Percentiles rank a stretch among this genome's conserved stretches.
Evolutionary conservation across 441 rosid species (phyloP).

Genomic region (Hura crepitans): DNA sequence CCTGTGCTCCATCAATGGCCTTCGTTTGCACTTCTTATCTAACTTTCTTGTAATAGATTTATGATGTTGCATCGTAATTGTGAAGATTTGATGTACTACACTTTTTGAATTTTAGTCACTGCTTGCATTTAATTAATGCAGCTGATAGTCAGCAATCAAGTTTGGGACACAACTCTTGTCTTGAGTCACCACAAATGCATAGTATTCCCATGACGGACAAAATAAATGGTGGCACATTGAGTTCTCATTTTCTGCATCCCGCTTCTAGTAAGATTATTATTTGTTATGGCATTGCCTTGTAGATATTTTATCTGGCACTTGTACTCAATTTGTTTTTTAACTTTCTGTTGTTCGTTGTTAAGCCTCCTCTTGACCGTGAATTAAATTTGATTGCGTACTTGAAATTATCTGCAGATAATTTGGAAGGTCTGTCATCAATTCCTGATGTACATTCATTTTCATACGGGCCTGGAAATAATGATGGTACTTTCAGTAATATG

Average conservation of each 20-base stretch:
- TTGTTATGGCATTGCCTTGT: background rate
- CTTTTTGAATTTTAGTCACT: slow-evolving; percentile 19
- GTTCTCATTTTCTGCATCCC: slow-evolving; percentile 29
- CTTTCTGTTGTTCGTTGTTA: background rate
- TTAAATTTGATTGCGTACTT: slow-evolving; percentile 22
- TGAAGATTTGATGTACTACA: background rate
- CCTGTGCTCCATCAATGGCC: background rate
- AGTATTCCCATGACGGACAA: slow-evolving; percentile 28
- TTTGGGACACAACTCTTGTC: slow-evolving; percentile 34
- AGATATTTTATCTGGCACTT: background rate
- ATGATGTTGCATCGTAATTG: background rate
- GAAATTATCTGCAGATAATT: slow-evolving; percentile 31
- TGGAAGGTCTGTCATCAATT: slow-evolving; percentile 34
- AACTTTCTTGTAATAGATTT: background rate
- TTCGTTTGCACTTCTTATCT: background rate
- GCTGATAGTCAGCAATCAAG: slow-evolving; percentile 66
- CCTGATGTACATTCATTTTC: slow-evolving; percentile 35
- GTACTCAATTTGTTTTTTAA: slow-evolving; percentile 1
- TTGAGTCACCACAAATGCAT: slow-evolving; percentile 39
- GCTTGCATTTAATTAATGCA: slow-evolving; percentile 39
- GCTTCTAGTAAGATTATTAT: slow-evolving; percentile 32
- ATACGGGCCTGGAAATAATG: slow-evolving; percentile 31
- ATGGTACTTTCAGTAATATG: slow-evolving; percentile 26
- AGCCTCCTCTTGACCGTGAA: slow-evolving; percentile 12
- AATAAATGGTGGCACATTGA: slow-evolving; percentile 30